These are phyloP conservation scores for Diddensiella santjacobensis DNA, from an alignment of 805 yeast species.

Conservation along the genomic window DNA sequence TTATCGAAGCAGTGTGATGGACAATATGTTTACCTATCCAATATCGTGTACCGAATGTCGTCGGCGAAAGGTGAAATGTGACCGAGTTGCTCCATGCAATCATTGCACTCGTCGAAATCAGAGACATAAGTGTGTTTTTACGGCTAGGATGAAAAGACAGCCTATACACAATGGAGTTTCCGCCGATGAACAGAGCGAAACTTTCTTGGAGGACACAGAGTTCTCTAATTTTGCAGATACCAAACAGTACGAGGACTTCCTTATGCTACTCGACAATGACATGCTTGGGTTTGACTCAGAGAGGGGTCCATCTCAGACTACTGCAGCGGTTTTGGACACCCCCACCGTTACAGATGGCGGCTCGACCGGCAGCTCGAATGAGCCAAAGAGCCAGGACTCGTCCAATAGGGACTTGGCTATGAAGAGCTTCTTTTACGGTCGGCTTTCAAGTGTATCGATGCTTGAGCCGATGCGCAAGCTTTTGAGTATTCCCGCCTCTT, in stretches of 20 bases:
- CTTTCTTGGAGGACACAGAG: neutral
- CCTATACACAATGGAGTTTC: neutral
- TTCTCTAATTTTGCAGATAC: neutral
- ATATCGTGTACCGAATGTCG: constrained; percentile 12
- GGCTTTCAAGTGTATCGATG: constrained; percentile 1
- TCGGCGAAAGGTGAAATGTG: constrained; percentile 13
- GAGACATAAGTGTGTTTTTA: constrained; percentile 1
- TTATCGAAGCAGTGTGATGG: no score
- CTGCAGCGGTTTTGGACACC: neutral
- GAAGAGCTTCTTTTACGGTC: neutral
- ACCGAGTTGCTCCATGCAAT: neutral
- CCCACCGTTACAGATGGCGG: neutral
- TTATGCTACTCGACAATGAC: neutral
- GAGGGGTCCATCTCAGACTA: no score
- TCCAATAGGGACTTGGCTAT: neutral
- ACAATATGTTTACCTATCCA: neutral
- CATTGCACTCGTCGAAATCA: constrained; percentile 7
- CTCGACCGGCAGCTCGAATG: neutral
- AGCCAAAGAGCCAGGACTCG: neutral
- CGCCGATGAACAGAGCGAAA: neutral
- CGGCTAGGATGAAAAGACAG: neutral
- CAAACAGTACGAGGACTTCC: neutral
- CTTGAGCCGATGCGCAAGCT: constrained; percentile 2
- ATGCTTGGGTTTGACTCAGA: neutral
- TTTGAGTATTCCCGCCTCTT: neutral